Evolutionary conservation across 495 filamentous ascomycete species (phyloP).

Genomic region (Aspergillus avenaceus): DNA sequence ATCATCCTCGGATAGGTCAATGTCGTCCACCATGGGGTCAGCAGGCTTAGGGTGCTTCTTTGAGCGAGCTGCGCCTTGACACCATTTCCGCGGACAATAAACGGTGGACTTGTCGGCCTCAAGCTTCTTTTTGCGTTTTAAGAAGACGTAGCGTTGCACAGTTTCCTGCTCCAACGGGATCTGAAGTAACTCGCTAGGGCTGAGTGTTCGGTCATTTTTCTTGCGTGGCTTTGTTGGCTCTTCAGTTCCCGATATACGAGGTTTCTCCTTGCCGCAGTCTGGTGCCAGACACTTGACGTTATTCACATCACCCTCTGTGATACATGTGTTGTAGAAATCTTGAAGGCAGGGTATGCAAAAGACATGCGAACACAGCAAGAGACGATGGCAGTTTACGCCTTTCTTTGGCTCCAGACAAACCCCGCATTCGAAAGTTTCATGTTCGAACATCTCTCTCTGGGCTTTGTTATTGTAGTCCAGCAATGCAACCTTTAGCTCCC

Average conservation of each 20-base stretch:
- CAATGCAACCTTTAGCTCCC: constrained; percentile 65
- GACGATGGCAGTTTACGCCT: constrained; percentile 70
- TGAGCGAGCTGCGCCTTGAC: constrained; percentile 82
- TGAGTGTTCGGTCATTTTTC: constrained; percentile 61
- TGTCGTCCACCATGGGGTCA: constrained; percentile 45
- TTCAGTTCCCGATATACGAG: constrained; percentile 16
- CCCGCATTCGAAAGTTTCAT: constrained; percentile 83
- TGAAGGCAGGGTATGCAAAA: constrained; percentile 83
- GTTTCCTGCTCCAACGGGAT: constrained; percentile 70
- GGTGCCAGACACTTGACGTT: constrained; percentile 73
- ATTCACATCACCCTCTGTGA: constrained; percentile 76
- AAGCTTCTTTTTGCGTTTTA: constrained; percentile 88
- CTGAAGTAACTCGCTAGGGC: constrained; percentile 81
- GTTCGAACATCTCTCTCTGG: constrained; percentile 68
- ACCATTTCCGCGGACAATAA: constrained; percentile 94
- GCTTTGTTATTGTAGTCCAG: constrained; percentile 75
- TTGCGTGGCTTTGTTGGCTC: constrained; percentile 29
- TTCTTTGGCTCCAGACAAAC: constrained; percentile 95
- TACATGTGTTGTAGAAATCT: constrained; percentile 84
- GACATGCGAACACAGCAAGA: constrained; percentile 80
- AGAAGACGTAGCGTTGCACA: constrained; percentile 78
- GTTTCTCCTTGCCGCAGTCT: constrained; percentile 63
- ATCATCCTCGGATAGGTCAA: constrained; percentile 46
- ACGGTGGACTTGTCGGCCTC: constrained; percentile 88
- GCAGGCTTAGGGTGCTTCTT: constrained; percentile 69